phyloP scores from a whole-genome alignment of 1,284 basidiomycete species.

The Boletus smithii region DNA sequence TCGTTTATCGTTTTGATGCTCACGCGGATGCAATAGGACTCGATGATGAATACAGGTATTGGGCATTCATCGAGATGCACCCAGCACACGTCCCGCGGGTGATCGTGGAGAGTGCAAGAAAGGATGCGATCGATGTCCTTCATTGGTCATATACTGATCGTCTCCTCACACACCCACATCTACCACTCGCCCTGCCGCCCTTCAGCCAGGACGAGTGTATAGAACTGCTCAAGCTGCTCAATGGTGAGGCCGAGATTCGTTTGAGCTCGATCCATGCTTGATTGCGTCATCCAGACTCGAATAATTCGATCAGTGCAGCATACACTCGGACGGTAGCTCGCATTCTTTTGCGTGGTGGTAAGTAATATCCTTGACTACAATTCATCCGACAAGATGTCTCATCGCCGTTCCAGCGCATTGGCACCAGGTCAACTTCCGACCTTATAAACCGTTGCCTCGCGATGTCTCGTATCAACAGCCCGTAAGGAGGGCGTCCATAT shows the following conservation, averaged over 20 bases:
- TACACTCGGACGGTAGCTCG: constrained; percentile 67
- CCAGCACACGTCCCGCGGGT: constrained; percentile 62
- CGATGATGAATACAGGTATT: constrained; percentile 71
- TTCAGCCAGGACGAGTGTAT: constrained; percentile 73
- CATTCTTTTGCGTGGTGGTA: constrained; percentile 63
- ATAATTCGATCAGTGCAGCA: constrained; percentile 42
- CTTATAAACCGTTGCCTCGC: constrained; percentile 56
- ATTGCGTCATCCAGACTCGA: constrained; percentile 28
- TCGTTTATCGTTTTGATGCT: constrained; percentile 10
- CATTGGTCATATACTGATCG: constrained; percentile 77
- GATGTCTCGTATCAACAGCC: constrained; percentile 39
- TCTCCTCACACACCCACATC: constrained; percentile 53
- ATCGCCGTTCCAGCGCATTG: constrained; percentile 52
- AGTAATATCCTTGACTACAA: constrained; percentile 24
- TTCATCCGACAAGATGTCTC: constrained; percentile 2
- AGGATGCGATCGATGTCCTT: constrained; percentile 66
- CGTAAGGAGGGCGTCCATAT: constrained; percentile 40
- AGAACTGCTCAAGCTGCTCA: constrained; percentile 60
- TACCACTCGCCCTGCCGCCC: constrained; percentile 47
- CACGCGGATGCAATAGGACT: constrained; percentile 41
- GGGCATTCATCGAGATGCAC: constrained; percentile 71
- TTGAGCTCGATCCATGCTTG: constrained; percentile 11
- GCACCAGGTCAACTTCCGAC: constrained; percentile 67
- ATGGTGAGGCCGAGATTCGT: constrained; percentile 37
- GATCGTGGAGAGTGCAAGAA: constrained; percentile 41